Conservation (phyloP, 805 yeast species). For the Cyberlindnera veronae region DNA sequence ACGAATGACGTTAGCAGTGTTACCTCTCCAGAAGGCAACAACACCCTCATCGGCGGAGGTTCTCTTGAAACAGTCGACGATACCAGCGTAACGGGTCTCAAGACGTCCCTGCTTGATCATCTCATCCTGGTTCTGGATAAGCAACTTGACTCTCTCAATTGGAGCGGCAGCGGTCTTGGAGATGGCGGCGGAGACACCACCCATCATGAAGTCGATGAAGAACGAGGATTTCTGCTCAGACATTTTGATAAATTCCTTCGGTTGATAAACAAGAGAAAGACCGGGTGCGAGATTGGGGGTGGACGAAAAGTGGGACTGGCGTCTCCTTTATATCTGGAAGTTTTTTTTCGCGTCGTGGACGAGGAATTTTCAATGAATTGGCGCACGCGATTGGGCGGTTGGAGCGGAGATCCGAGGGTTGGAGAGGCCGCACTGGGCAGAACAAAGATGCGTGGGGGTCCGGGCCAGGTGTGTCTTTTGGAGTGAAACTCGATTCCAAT, state of each 20-base stretch:
- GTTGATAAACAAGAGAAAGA: constrained; percentile 2
- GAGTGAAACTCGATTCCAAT: too few relatives aligned
- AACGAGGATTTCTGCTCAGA: constrained; percentile 42
- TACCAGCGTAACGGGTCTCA: constrained; percentile 83
- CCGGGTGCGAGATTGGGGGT: constrained; percentile 1
- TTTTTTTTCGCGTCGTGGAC: constrained; percentile 9
- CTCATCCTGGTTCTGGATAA: constrained; percentile 97
- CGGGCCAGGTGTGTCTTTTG: too few relatives aligned
- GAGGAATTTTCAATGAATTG: constrained; percentile 9
- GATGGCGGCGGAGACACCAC: constrained; percentile 99
- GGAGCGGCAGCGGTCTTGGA: constrained; percentile 98
- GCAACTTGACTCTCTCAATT: constrained; percentile 93
- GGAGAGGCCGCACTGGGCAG: neutral
- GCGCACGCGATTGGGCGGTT: constrained; percentile 17
- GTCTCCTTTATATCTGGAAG: constrained; percentile 14
- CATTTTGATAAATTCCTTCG: constrained; percentile 17
- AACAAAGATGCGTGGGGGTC: too few relatives aligned
- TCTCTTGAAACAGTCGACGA: constrained; percentile 89
- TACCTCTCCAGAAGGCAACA: constrained; percentile 97
- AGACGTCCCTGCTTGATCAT: constrained; percentile 98
- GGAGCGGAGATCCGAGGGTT: constrained; percentile 3
- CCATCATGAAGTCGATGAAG: constrained; percentile 80
- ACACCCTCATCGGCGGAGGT: constrained; percentile 93
- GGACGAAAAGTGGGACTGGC: constrained; percentile 12
- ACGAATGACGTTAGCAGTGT: constrained; percentile 98